These are phyloP conservation scores for Pestalotiopsis sp. DNA, from an alignment of 2,329 filamentous ascomycete genomes.

Conservation along the genomic window DNA sequence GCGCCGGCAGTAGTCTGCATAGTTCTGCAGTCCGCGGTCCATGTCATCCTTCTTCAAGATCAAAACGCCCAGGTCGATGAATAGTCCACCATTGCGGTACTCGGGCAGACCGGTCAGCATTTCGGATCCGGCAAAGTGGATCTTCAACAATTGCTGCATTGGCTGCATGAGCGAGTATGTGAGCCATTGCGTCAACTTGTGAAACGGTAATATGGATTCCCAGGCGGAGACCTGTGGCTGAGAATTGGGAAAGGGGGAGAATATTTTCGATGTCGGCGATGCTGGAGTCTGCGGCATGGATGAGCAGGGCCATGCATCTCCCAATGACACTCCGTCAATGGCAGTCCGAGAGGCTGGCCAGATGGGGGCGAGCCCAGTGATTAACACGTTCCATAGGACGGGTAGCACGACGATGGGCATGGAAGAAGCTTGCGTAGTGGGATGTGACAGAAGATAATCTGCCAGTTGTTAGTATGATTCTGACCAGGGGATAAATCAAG, in stretches of 20 bases:
- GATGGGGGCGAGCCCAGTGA: slow-evolving; percentile 81
- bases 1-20: slow-evolving; percentile 29
- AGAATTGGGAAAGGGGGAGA: slow-evolving; percentile 16
- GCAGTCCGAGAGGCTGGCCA: slow-evolving; percentile 87
- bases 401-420: slow-evolving; percentile 56
- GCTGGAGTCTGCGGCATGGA: slow-evolving; percentile 26
- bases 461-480: slow-evolving; percentile 21
- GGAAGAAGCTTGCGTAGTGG: slow-evolving; percentile 83
- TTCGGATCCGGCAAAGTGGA: slow-evolving; percentile 51
- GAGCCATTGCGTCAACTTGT: slow-evolving; percentile 72
- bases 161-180: slow-evolving; percentile 72
- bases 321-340: slow-evolving; percentile 82
- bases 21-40: slow-evolving; percentile 45
- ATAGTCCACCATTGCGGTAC: slow-evolving; percentile 71
- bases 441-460: slow-evolving; percentile 93
- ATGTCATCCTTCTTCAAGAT: slow-evolving; percentile 47
- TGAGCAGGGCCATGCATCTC: slow-evolving; percentile 91
- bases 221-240: slow-evolving; percentile 9
- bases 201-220: slow-evolving; percentile 51
- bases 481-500: not conserved
- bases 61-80: slow-evolving; percentile 59
- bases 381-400: slow-evolving; percentile 86
- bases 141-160: slow-evolving; percentile 52
- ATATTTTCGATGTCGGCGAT: slow-evolving; percentile 13
- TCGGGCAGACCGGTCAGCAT: slow-evolving; percentile 69